phyloP scores from a whole-genome alignment of 805 yeast species.

The Maudiozyma pseudohumilis region DNA sequence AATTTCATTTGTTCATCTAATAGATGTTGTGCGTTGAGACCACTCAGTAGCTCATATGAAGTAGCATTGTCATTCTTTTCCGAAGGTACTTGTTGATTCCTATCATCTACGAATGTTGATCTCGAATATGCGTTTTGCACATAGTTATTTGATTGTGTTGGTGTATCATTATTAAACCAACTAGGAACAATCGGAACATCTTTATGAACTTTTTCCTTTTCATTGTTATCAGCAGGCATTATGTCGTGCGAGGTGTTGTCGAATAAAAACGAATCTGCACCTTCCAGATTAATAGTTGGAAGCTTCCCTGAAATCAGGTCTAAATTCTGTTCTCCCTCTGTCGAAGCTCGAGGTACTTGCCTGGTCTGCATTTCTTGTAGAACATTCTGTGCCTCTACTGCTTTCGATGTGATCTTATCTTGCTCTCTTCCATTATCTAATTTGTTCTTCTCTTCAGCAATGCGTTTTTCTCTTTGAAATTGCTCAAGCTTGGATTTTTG shows the following conservation, averaged over 20 bases:
- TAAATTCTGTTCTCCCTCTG: constrained; percentile 19
- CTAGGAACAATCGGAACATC: constrained; percentile 20
- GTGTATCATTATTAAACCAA: constrained; percentile 19
- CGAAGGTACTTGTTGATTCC: neutral
- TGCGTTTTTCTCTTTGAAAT: constrained; percentile 1
- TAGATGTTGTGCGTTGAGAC: constrained; percentile 13
- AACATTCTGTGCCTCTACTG: neutral
- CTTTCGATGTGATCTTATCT: constrained; percentile 3
- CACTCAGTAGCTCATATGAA: constrained; percentile 12
- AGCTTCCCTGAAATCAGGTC: constrained; percentile 16
- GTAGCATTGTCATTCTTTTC: constrained; percentile 6
- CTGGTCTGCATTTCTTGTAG: neutral
- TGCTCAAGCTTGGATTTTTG: constrained; percentile 15
- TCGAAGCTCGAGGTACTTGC: neutral
- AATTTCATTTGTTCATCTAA: neutral
- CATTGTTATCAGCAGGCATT: constrained; percentile 2
- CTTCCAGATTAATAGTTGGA: constrained; percentile 6
- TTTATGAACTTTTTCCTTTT: constrained; percentile 3
- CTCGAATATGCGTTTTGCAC: constrained; percentile 14
- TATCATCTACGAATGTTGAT: constrained; percentile 16
- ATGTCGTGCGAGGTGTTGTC: constrained; percentile 5
- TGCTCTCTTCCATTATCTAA: constrained; percentile 31
- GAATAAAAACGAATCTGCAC: constrained; percentile 15
- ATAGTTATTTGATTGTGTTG: constrained; percentile 2
- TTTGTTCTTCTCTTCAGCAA: constrained; percentile 22